Conservation (phyloP, 2,329 filamentous ascomycete genomes). For the Stagonosporopsis vannaccii region DNA sequence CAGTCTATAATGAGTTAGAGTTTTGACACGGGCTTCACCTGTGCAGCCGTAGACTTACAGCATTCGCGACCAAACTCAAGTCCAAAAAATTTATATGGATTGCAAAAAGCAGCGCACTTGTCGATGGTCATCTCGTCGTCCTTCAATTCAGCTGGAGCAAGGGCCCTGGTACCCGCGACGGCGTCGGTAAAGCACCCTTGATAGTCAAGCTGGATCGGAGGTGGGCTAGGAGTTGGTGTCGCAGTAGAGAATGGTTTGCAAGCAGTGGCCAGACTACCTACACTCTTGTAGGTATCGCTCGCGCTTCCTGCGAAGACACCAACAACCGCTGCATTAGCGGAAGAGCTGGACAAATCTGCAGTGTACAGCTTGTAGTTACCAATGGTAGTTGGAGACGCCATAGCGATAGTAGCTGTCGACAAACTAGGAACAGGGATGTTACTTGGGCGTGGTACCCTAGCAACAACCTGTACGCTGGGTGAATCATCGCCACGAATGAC, state of each 20-base stretch:
- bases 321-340: conserved; percentile 25
- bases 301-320: conserved; percentile 30
- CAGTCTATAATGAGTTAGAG: conserved; percentile 13
- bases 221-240: conserved; percentile 10
- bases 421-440: conserved; percentile 34
- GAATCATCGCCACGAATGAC: conserved; percentile 29
- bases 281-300: conserved; percentile 30
- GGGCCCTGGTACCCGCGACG: conserved; percentile 18
- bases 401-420: conserved; percentile 30
- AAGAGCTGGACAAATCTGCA: conserved; percentile 25
- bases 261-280: conserved; percentile 20
- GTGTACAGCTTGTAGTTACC: conserved; percentile 39
- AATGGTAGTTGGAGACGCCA: conserved; percentile 33
- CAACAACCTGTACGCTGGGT: conserved; percentile 29
- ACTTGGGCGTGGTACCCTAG: conserved; percentile 32
- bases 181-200: conserved; percentile 36
- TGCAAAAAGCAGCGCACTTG: conserved; percentile 31
- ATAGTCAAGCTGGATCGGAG: conserved; percentile 19
- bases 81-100: conserved; percentile 31
- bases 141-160: conserved; percentile 18
- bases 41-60: conserved; percentile 6
- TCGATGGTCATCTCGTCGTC: conserved; percentile 30
- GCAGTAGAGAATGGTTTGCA: conserved; percentile 25
- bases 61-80: conserved; percentile 31
- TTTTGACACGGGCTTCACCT: not conserved